These are phyloP conservation scores for Neoboletus subvelutipes DNA, from an alignment of 768 basidiomycete species.

Conservation along the genomic window DNA sequence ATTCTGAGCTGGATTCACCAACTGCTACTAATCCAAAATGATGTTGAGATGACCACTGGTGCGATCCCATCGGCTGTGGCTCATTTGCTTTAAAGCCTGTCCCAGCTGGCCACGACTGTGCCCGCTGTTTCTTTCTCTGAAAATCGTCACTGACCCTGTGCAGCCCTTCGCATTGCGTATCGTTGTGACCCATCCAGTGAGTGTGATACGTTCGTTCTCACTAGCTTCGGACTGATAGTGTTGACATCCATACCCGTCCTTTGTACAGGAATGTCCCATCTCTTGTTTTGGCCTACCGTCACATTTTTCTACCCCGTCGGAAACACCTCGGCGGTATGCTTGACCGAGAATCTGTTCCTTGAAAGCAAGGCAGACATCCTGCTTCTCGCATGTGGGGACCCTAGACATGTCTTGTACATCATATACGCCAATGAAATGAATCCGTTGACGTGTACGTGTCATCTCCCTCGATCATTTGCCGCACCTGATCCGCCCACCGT, in stretches of 20 bases:
- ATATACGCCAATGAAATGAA: slow-evolving; percentile 24
- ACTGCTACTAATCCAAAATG: no score
- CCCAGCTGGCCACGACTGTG: background rate
- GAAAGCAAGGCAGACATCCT: slow-evolving; percentile 40
- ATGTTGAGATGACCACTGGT: background rate
- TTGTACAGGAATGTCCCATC: slow-evolving; percentile 15
- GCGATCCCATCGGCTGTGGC: background rate
- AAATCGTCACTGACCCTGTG: background rate
- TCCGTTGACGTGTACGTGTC: slow-evolving; percentile 7
- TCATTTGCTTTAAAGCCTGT: background rate
- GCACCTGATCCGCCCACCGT: background rate
- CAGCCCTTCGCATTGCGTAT: background rate
- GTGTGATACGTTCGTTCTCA: background rate
- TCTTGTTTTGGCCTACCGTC: slow-evolving; percentile 18
- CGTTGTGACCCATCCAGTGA: background rate
- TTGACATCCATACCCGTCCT: background rate
- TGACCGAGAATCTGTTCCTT: slow-evolving; percentile 47
- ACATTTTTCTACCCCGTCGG: slow-evolving; percentile 57
- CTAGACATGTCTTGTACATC: slow-evolving; percentile 56
- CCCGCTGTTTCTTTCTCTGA: background rate
- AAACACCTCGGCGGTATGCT: slow-evolving; percentile 52
- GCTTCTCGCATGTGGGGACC: slow-evolving; percentile 58
- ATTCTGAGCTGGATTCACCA: slow-evolving; percentile 5
- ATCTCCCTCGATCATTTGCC: background rate
- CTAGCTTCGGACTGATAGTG: background rate